These are phyloP conservation scores for Rauvolfia tetraphylla DNA, from an alignment of 257 asterid species.

Conservation along the genomic window DNA sequence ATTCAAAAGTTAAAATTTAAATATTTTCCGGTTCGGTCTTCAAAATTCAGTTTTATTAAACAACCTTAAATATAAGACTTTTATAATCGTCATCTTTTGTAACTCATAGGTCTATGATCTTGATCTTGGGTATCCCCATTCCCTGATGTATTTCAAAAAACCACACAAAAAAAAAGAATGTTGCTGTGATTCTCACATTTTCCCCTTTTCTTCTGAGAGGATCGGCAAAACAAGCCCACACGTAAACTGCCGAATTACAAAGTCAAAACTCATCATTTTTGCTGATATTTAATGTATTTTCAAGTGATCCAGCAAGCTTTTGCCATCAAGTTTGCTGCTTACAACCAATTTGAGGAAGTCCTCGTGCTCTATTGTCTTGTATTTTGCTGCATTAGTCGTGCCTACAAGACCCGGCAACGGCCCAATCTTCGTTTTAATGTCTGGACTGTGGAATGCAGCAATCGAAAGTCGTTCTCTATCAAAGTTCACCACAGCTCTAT, in stretches of 20 bases:
- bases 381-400: slow-evolving; percentile 17
- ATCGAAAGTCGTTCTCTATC: slow-evolving; percentile 6
- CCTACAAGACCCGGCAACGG: neutral
- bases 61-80: no score
- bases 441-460: slow-evolving; percentile 12
- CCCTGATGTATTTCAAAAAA: no score
- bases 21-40: no score
- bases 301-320: slow-evolving; percentile 23
- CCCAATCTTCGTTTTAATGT: neutral
- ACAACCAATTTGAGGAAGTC: slow-evolving; percentile 23
- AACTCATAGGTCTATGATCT: no score
- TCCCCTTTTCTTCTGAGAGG: no score
- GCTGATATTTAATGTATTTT: slow-evolving; percentile 1
- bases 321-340: slow-evolving; percentile 38
- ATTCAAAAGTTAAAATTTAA: no score
- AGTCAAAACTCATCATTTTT: neutral
- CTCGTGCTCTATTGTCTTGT: slow-evolving; percentile 19
- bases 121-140: no score
- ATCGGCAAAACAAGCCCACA: no score
- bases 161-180: no score
- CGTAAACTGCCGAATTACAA: neutral
- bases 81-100: no score
- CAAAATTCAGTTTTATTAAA: no score
- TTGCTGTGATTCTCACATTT: no score
- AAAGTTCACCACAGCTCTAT: slow-evolving; percentile 9